phyloP scores from a whole-genome alignment of 768 basidiomycete species.

The Trichaptum fuscoviolaceum region DNA sequence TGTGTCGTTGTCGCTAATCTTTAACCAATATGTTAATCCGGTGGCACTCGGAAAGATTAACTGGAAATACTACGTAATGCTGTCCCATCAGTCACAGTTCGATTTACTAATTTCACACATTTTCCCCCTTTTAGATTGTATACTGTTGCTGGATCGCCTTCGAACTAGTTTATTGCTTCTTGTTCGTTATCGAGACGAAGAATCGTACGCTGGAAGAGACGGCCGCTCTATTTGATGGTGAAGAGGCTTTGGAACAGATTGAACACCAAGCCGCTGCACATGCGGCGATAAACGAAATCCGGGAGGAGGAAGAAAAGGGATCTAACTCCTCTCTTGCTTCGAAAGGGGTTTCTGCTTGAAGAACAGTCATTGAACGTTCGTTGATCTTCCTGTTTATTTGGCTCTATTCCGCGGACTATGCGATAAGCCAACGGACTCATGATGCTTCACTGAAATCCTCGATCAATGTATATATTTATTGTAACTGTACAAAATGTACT shows the following conservation, averaged over 20 bases:
- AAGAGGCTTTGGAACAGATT: constrained; percentile 41
- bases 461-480: neutral
- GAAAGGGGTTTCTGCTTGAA: neutral
- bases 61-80: constrained; percentile 73
- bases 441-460: neutral
- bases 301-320: constrained; percentile 2
- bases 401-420: too few species aligned
- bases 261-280: constrained; percentile 2
- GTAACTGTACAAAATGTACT: neutral
- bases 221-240: constrained; percentile 74
- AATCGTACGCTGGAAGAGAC: constrained; percentile 75
- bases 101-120: neutral
- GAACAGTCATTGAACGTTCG: neutral
- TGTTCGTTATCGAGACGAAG: constrained; percentile 70
- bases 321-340: neutral
- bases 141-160: constrained; percentile 67
- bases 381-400: too few species aligned
- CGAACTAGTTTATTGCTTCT: constrained; percentile 60
- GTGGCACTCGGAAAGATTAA: constrained; percentile 56
- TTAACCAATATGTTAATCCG: constrained; percentile 88
- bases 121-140: constrained; percentile 39
- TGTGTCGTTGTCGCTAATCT: constrained; percentile 75
- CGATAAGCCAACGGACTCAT: neutral
- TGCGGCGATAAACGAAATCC: neutral
- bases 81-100: neutral